Conservation (phyloP, 2,329 filamentous ascomycete genomes). For the Colletotrichum scovillei region DNA sequence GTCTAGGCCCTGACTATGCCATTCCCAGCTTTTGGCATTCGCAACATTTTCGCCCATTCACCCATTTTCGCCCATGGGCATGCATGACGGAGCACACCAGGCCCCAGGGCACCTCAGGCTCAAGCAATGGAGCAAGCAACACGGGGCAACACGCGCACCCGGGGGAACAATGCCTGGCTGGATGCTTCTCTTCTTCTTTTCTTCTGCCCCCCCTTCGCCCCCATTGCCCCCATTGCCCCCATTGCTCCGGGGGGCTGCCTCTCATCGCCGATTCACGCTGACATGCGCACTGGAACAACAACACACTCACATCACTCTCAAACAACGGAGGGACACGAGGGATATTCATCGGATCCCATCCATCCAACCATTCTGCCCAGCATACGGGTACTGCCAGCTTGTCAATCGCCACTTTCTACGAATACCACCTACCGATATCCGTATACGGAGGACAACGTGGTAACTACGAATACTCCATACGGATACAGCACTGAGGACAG, state of each 20-base stretch:
- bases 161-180: background rate
- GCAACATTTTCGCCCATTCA: background rate
- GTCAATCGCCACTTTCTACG: background rate
- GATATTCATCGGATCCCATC: background rate
- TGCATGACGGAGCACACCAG: background rate
- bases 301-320: background rate
- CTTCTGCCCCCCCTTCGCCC: background rate
- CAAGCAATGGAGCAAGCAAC: background rate
- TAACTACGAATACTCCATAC: too few species aligned
- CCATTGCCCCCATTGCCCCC: too few species aligned
- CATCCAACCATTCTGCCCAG: too few species aligned
- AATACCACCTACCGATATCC: too few species aligned
- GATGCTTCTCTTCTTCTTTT: background rate
- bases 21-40: conserved; percentile 7
- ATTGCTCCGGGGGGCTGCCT: background rate
- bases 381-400: background rate
- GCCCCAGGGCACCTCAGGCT: too few species aligned
- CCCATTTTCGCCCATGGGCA: too few species aligned
- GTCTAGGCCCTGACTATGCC: conserved; percentile 26
- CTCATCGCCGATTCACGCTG: background rate
- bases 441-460: too few species aligned
- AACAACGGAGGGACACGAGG: conserved; percentile 11
- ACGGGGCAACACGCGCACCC: background rate
- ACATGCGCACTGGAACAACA: background rate
- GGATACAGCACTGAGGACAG: background rate